phyloP scores from a whole-genome alignment of 257 asterid species.

The Ocimum tenuiflorum region DNA sequence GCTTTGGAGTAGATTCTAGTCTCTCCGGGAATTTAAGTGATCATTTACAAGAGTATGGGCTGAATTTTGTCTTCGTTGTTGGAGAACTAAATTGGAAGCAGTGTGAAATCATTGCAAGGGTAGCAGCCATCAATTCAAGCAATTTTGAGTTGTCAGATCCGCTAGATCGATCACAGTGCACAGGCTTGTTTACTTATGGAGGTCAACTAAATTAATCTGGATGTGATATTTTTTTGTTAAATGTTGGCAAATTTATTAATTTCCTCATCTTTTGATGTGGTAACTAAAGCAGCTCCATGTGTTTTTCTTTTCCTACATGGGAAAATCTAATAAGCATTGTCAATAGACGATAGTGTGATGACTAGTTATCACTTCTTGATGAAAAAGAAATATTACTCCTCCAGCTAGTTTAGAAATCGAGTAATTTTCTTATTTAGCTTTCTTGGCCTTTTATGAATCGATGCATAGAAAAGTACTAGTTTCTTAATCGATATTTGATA shows the following conservation, averaged over 20 bases:
- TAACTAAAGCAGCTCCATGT: not conserved
- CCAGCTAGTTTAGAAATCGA: not conserved
- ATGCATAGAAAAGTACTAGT: not conserved
- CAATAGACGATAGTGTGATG: no score
- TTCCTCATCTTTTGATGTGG: not conserved
- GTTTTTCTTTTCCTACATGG: not conserved
- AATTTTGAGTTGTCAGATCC: slow-evolving; percentile 30
- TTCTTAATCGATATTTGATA: not conserved
- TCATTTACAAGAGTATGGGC: slow-evolving; percentile 15
- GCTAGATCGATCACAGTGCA: slow-evolving; percentile 37
- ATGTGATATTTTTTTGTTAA: not conserved
- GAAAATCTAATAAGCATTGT: not conserved
- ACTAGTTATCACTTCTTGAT: no score
- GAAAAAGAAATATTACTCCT: not conserved
- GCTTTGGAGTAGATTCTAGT: slow-evolving; percentile 31
- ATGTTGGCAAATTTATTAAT: not conserved
- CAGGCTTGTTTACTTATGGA: slow-evolving; percentile 50
- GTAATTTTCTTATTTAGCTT: not conserved
- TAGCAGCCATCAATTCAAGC: slow-evolving; percentile 63
- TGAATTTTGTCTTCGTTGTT: slow-evolving; percentile 34
- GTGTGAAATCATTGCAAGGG: slow-evolving; percentile 53
- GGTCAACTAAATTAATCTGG: slow-evolving; percentile 35
- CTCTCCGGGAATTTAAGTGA: slow-evolving; percentile 16
- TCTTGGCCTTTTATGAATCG: not conserved
- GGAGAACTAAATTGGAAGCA: slow-evolving; percentile 69